Evolutionary conservation across 106 monocot species (phyloP), one percentile per base, ranked within the genome.

Genomic region (Dendrobium nobile): DNA sequence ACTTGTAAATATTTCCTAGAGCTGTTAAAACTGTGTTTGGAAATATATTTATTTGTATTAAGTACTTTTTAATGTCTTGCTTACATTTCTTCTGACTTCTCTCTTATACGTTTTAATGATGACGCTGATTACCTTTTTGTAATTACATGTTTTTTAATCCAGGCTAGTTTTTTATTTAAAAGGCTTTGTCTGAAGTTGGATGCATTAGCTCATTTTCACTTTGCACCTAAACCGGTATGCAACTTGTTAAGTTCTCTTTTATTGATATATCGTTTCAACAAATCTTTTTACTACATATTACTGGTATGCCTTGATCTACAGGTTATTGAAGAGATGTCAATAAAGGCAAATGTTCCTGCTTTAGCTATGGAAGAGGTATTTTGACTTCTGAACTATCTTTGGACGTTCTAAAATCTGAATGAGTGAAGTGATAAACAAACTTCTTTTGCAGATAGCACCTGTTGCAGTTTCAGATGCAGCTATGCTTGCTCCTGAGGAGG

Each of bases 361-460:
- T 77, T 98, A 61, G 98, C 95, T 73, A 91, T 98, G 95, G 98
- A 99, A 88, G 98, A 99, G 98, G 98, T 99, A 84, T 51, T 44
- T 24, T 65, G 58, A 9, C 43, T 61, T 77, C n/a, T 74, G 28
- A 17, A 10, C 81, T 37, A 54, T 81, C 19, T 79, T 67, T 37
- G 37, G 54, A 41, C 45, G 42, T 78, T 73, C 68, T 13, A 0
- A 19, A 31, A 20, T 48, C 33, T 76, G 68, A 79, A 37, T 31
- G 44, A 4, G 56, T 45, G 33, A 77, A 77, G 58, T 42, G 22
- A 37, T 77, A 59, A 77, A 28, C 33, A 42, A 77, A 44, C 68
- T 42, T 77, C 20, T 47, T 4, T 77, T 84, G 79, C 79, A 99
- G 98, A 88, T 95, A 86, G 98, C 95, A 79, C 98, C 98, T 77